Percentiles rank a stretch among this genome's conserved stretches.
Conservation (phyloP, 2,329 filamentous ascomycete genomes). For the Alternaria sp. region DNA sequence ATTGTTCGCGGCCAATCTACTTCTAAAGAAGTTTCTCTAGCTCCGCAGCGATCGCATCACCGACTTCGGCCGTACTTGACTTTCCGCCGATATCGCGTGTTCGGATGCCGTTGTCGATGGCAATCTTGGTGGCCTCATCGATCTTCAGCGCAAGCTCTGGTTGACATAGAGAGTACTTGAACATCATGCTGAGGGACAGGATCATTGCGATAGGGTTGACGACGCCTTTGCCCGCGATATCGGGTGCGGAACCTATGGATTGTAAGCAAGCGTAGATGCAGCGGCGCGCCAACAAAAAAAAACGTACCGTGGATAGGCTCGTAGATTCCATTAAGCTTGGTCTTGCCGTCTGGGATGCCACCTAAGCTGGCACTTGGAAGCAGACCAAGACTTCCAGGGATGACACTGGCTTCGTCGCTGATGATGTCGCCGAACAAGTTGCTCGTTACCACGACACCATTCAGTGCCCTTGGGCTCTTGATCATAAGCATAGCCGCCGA, state of each 20-base stretch:
- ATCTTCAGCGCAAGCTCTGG: slow-evolving; percentile 78
- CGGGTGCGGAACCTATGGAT: slow-evolving; percentile 76
- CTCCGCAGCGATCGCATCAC: slow-evolving; percentile 80
- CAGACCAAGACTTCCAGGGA: slow-evolving; percentile 87
- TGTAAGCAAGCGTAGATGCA: slow-evolving; percentile 15
- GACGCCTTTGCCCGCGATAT: slow-evolving; percentile 89
- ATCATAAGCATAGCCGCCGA: slow-evolving; percentile 97
- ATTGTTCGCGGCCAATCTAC: slow-evolving; percentile 15
- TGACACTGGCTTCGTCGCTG: slow-evolving; percentile 91
- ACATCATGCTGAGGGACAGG: slow-evolving; percentile 92
- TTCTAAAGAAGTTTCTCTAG: slow-evolving; percentile 68
- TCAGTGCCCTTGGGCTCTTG: slow-evolving; percentile 86
- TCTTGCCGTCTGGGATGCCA: slow-evolving; percentile 84
- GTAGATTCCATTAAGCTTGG: slow-evolving; percentile 90
- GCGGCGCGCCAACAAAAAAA: background rate
- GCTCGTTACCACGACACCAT: slow-evolving; percentile 89
- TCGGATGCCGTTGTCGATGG: slow-evolving; percentile 77
- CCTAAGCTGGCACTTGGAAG: slow-evolving; percentile 87
- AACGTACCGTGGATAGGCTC: slow-evolving; percentile 90
- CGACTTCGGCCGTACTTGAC: slow-evolving; percentile 76
- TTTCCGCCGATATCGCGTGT: slow-evolving; percentile 87
- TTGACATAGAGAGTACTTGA: slow-evolving; percentile 87
- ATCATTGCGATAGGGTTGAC: slow-evolving; percentile 94
- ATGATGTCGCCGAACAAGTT: slow-evolving; percentile 98
- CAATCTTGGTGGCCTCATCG: slow-evolving; percentile 79